Evolutionary conservation across 2,329 filamentous ascomycete genomes (phyloP).

Genomic region (Dryadomyces quercus-mongolicae): DNA sequence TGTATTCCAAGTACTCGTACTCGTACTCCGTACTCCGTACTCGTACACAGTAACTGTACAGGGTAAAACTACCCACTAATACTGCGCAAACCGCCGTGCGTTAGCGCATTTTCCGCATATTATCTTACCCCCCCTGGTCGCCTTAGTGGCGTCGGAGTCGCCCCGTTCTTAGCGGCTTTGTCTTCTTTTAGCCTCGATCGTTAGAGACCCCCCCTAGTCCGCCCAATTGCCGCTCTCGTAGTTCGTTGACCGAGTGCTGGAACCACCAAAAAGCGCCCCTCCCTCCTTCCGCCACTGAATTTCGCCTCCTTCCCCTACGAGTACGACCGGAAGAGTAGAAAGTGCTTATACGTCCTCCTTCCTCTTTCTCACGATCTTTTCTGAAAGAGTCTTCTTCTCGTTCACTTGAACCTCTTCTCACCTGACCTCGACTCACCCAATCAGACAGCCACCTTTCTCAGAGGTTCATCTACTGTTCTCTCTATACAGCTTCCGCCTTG

Average conservation of each 20-base stretch:
- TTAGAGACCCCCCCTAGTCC: neutral
- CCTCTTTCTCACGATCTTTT: constrained; percentile 2
- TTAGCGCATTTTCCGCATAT: neutral
- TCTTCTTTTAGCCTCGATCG: neutral
- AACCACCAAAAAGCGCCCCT: neutral
- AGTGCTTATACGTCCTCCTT: constrained; percentile 1
- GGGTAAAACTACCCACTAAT: neutral
- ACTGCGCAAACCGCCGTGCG: neutral
- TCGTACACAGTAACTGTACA: neutral
- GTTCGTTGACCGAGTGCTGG: constrained; percentile 9
- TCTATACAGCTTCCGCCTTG: too few relatives aligned
- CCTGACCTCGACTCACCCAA: neutral
- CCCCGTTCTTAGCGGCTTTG: neutral
- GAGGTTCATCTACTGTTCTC: neutral
- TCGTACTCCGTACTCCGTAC: neutral
- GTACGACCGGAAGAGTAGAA: neutral
- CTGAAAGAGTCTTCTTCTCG: neutral
- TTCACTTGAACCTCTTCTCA: neutral
- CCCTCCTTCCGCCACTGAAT: constrained; percentile 1
- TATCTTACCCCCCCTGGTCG: neutral
- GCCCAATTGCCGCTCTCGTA: constrained; percentile 10
- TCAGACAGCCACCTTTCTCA: too few relatives aligned
- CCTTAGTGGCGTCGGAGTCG: neutral
- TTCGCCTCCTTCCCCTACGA: neutral
- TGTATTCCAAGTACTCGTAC: neutral